Percentiles rank a stretch among this genome's conserved stretches.
Evolutionary conservation across 2,329 filamentous ascomycete species (phyloP).

Genomic region (Fusarium sp.): DNA sequence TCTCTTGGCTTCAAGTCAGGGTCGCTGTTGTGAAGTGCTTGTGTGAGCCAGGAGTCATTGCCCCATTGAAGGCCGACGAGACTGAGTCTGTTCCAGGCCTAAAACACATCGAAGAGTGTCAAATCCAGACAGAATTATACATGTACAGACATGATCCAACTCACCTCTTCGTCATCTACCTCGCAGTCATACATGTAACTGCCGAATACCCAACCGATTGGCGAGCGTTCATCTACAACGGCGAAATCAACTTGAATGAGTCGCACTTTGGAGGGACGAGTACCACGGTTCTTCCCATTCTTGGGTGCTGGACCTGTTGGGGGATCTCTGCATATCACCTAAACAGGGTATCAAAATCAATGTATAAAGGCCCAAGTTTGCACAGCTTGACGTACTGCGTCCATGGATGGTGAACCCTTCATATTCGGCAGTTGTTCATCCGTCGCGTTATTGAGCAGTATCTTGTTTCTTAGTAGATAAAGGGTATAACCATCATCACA

Average conservation of each 20-base stretch:
- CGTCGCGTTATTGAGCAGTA: not conserved
- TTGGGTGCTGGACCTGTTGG: accelerated
- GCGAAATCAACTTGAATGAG: constrained; percentile 1
- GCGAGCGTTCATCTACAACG: not conserved
- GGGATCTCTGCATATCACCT: constrained; percentile 1
- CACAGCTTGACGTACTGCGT: not conserved
- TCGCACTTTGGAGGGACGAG: not conserved
- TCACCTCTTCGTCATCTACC: not conserved
- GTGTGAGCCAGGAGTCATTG: not conserved
- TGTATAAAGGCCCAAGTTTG: too few species aligned
- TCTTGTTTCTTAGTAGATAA: not conserved
- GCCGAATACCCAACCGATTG: constrained; percentile 2
- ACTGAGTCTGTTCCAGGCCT: constrained; percentile 1
- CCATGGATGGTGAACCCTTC: not conserved
- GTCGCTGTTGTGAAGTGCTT: not conserved
- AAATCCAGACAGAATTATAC: too few species aligned
- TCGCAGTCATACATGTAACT: constrained; percentile 3
- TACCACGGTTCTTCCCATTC: not conserved
- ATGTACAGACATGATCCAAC: not conserved
- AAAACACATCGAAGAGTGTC: not conserved
- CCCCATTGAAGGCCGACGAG: not conserved
- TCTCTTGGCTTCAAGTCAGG: not conserved
- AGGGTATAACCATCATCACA: accelerated
- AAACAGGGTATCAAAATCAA: accelerated
- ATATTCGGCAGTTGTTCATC: not conserved